phyloP scores from a whole-genome alignment of 768 basidiomycete genomes.

The Kockovaella imperatae region DNA sequence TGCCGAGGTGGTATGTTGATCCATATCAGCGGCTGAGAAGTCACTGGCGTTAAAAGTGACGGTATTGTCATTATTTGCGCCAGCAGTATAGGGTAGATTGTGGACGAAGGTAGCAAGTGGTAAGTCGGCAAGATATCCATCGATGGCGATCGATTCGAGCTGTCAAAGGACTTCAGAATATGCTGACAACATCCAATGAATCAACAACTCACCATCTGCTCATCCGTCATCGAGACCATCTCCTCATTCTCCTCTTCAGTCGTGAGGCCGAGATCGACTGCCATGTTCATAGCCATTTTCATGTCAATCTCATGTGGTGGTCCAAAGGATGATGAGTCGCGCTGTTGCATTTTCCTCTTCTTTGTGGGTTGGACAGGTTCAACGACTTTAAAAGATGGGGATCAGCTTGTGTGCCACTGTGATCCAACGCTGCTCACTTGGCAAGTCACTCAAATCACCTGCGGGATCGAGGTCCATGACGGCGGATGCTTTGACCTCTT shows the following conservation, averaged over 20 bases:
- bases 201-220: slow-evolving; percentile 33
- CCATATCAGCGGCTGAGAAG: slow-evolving; percentile 34
- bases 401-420: too few relatives aligned
- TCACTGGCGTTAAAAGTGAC: slow-evolving; percentile 17
- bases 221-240: slow-evolving; percentile 32
- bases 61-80: slow-evolving; percentile 2
- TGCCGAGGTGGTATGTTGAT: slow-evolving; percentile 39
- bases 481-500: slow-evolving; percentile 19
- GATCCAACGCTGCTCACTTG: not conserved
- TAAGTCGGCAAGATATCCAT: slow-evolving; percentile 39
- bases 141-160: slow-evolving; percentile 39
- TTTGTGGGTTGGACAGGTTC: slow-evolving; percentile 7
- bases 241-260: slow-evolving; percentile 39
- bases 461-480: slow-evolving; percentile 5
- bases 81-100: slow-evolving; percentile 28
- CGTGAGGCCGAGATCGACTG: slow-evolving; percentile 35
- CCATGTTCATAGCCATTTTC: slow-evolving; percentile 38
- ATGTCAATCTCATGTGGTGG: slow-evolving; percentile 32
- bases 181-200: not conserved
- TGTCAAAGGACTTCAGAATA: slow-evolving; percentile 4
- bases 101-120: slow-evolving; percentile 34
- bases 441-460: slow-evolving; percentile 8
- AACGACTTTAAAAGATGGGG: not conserved
- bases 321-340: slow-evolving; percentile 11
- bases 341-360: slow-evolving; percentile 30